Percentiles rank a stretch among this genome's conserved stretches.
Conservation (phyloP, 495 filamentous ascomycete genomes). For the Lasiosphaeris hirsuta region DNA sequence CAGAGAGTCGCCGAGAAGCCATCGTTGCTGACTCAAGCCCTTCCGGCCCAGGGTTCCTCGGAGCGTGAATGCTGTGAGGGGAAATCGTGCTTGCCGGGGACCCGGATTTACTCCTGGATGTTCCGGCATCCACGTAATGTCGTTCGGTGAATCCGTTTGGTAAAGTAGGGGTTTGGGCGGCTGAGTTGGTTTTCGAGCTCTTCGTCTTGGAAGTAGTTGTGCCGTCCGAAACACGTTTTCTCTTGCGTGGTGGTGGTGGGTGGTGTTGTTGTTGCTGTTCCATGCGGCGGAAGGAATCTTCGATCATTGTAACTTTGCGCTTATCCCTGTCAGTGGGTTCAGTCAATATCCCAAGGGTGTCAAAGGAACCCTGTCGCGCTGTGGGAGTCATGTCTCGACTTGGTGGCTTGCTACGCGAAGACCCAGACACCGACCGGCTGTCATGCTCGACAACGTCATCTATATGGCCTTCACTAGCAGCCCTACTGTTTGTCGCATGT, state of each 20-base stretch:
- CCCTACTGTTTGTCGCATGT: slow-evolving; percentile 71
- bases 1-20: slow-evolving; percentile 33
- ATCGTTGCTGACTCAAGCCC: slow-evolving; percentile 9
- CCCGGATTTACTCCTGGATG: slow-evolving; percentile 45
- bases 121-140: slow-evolving; percentile 48
- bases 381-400: slow-evolving; percentile 81
- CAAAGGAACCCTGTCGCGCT: slow-evolving; percentile 50
- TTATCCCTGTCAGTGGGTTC: slow-evolving; percentile 84
- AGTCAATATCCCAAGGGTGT: slow-evolving; percentile 46
- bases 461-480: slow-evolving; percentile 64
- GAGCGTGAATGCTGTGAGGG: slow-evolving; percentile 22
- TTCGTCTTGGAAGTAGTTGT: slow-evolving; percentile 38
- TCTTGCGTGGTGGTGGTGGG: slow-evolving; percentile 48
- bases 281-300: slow-evolving; percentile 68
- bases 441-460: slow-evolving; percentile 57
- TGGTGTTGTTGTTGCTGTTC: slow-evolving; percentile 52
- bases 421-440: slow-evolving; percentile 68
- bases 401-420: slow-evolving; percentile 65
- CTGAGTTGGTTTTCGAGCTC: slow-evolving; percentile 34
- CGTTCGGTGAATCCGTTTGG: slow-evolving; percentile 35
- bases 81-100: slow-evolving; percentile 45
- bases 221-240: slow-evolving; percentile 60
- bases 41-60: slow-evolving; percentile 21
- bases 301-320: slow-evolving; percentile 79
- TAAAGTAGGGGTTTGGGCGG: slow-evolving; percentile 31